These are phyloP conservation scores for Arabidopsis arenosa DNA, from an alignment of 345 rosid species.

Conservation along the genomic window DNA sequence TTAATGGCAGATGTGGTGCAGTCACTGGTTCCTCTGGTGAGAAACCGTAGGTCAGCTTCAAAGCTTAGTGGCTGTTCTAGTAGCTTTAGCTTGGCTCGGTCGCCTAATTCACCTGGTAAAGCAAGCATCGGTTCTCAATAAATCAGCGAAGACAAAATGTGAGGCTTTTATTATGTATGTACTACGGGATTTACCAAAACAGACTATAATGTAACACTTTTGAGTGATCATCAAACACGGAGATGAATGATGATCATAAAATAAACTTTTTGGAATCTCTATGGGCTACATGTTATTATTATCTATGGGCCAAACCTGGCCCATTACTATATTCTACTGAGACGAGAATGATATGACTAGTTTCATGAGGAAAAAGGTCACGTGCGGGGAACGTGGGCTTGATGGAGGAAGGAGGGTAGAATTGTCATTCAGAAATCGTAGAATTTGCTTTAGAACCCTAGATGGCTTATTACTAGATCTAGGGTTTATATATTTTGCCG, in stretches of 20 bases:
- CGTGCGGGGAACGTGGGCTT: conserved; percentile 23
- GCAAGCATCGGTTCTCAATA: conserved; percentile 45
- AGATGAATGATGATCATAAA: conserved; percentile 2
- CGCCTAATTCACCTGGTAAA: conserved; percentile 51
- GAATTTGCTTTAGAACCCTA: conserved; percentile 30
- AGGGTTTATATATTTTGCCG: conserved; percentile 40
- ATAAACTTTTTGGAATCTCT: neutral
- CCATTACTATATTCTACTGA: neutral
- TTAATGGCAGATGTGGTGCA: conserved; percentile 95
- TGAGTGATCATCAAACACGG: neutral
- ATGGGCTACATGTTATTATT: neutral
- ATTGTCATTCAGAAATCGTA: neutral
- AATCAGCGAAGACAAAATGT: neutral
- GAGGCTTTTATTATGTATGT: neutral
- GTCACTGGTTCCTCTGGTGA: conserved; percentile 80
- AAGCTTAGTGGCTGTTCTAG: conserved; percentile 61
- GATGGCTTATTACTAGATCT: conserved; percentile 16
- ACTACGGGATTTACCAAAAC: neutral
- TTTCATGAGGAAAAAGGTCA: neutral
- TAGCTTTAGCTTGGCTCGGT: conserved; percentile 55
- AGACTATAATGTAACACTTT: conserved; percentile 20
- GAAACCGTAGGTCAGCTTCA: conserved; percentile 60
- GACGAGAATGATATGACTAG: too few species aligned
- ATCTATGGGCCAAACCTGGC: neutral
- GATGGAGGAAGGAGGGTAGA: conserved; percentile 1